Evolutionary conservation across 1,284 basidiomycete genomes (phyloP), one percentile per base, ranked within the genome.

Genomic region (Malassezia obtusa): DNA sequence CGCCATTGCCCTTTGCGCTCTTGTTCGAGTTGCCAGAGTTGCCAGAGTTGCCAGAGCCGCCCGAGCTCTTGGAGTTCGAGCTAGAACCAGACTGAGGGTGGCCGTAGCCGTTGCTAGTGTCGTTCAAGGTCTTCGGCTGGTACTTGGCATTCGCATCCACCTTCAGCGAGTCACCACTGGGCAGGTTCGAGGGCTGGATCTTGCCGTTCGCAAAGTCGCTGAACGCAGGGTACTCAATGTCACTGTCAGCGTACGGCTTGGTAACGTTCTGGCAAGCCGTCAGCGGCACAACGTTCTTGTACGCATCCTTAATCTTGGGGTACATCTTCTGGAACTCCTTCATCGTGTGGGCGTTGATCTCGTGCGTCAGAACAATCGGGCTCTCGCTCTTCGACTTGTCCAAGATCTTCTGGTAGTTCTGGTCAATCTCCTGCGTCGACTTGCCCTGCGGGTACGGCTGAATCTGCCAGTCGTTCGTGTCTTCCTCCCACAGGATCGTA

Each of bases 401-500:
- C 51, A 78, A 67, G 60, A 79, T 70, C 12, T 58, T 59, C 35
- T 77, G 64, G 67, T 80, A 80, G 69, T 79, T 78, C 30, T 58
- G 59, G 26, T 76, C 67, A 43, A 79, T 74, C 38, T 47, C 45
- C 35, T n/a, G n/a, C n/a, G n/a, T n/a, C n/a, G n/a, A n/a, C n/a
- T n/a, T n/a, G n/a, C n/a, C n/a, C n/a, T n/a, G n/a, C n/a, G n/a
- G n/a, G n/a, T n/a, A n/a, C n/a, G 64, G 65, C 19, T 64, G 61
- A 25, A 75, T 72, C 50, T 70, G 57, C 77, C 77, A 78, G 64
- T 79, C 78, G 41, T 77, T 49, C 8, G 64, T 67, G 60, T 62
- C 61, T 30, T 76, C 71, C 15, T 65, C 63, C 78, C 78, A 80
- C 40, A 78, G 61, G 53, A 77, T 71, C 25, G 76, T 77, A 19